These are phyloP conservation scores for Backusella tuberculispora DNA, from an alignment of 192 early-diverging fungal genomes.

Conservation along the genomic window DNA sequence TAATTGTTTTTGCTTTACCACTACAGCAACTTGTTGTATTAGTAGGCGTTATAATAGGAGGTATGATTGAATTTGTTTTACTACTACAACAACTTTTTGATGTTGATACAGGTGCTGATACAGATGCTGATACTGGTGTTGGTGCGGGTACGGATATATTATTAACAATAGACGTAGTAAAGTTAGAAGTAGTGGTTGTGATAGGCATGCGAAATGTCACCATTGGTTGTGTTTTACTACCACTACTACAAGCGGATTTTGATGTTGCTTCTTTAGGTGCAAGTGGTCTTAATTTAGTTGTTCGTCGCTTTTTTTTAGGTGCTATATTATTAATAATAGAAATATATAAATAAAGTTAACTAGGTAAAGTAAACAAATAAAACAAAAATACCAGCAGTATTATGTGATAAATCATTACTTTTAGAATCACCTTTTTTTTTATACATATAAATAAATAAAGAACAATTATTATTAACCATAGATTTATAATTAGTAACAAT, in stretches of 20 bases:
- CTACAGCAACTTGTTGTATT: background rate
- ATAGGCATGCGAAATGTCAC: background rate
- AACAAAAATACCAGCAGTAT: background rate
- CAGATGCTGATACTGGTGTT: background rate
- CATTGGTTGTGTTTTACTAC: background rate
- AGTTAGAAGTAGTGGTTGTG: background rate
- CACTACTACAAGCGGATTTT: background rate
- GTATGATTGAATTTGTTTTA: background rate
- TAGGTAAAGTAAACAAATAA: too few relatives aligned
- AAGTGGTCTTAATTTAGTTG: constrained; percentile 2
- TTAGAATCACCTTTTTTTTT: background rate
- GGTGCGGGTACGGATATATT: background rate
- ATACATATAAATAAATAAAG: background rate
- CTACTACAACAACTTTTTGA: background rate
- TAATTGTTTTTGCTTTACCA: background rate
- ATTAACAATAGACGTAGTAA: background rate
- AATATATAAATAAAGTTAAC: background rate
- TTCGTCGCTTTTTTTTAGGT: constrained; percentile 15
- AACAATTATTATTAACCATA: background rate
- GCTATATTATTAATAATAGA: background rate
- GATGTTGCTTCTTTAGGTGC: constrained; percentile 6
- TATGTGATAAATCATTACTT: background rate
- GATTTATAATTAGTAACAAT: background rate
- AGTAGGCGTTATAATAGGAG: background rate
- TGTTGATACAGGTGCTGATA: background rate